Conservation (phyloP, 805 yeast species). For the Metschnikowia borealis region DNA sequence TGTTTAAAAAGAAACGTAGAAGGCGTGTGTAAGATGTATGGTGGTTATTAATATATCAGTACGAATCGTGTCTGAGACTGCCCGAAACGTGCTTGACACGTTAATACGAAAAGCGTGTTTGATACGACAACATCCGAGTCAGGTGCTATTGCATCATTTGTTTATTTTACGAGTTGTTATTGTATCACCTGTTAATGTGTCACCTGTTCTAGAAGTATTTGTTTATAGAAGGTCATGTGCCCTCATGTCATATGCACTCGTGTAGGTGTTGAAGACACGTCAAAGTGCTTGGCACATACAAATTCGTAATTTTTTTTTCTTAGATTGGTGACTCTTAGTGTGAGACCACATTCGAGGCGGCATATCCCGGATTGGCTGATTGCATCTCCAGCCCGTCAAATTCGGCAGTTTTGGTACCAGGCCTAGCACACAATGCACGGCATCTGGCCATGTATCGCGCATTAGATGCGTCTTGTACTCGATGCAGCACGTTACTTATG, state of each 20-base stretch:
- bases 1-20: too few relatives aligned
- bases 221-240: not conserved
- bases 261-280: too few relatives aligned
- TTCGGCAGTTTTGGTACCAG: not conserved
- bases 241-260: not conserved
- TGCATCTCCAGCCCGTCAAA: not conserved
- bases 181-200: not conserved
- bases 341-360: not conserved
- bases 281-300: too few relatives aligned
- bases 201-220: too few relatives aligned
- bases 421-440: not conserved
- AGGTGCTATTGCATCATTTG: too few relatives aligned
- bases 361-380: not conserved
- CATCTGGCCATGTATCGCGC: constrained; percentile 2
- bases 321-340: not conserved
- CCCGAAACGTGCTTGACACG: too few relatives aligned
- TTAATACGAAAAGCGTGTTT: too few relatives aligned
- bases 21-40: too few relatives aligned
- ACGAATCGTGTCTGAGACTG: too few relatives aligned
- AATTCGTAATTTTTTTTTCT: not conserved
- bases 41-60: too few relatives aligned
- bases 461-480: not conserved
- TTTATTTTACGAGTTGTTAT: not conserved
- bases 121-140: too few relatives aligned
- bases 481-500: not conserved